Evolutionary conservation across 1,139 yeast genomes (phyloP).

Genomic region (Yamadazyma pseudoaaseri): DNA sequence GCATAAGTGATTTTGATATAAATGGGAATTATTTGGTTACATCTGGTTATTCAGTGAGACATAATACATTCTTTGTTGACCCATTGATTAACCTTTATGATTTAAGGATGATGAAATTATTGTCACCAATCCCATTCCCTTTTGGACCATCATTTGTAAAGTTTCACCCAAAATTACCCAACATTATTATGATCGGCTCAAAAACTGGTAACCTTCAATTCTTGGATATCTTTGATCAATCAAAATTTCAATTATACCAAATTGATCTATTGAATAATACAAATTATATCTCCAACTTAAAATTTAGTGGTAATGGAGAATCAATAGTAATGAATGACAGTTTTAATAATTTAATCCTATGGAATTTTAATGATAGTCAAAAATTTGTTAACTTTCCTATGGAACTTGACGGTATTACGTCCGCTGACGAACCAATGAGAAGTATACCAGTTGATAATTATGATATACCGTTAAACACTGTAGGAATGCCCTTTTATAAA

Average conservation of each 20-base stretch:
- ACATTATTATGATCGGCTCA: slow-evolving; percentile 73
- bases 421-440: slow-evolving; percentile 22
- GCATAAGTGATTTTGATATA: slow-evolving; percentile 74
- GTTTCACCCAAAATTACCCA: slow-evolving; percentile 84
- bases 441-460: slow-evolving; percentile 26
- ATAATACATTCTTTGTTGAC: slow-evolving; percentile 46
- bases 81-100: slow-evolving; percentile 86
- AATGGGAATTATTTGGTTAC: slow-evolving; percentile 76
- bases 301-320: slow-evolving; percentile 80
- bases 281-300: slow-evolving; percentile 51
- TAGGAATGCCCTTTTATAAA: slow-evolving; percentile 88
- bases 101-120: slow-evolving; percentile 66
- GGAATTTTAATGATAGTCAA: slow-evolving; percentile 54
- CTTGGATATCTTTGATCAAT: slow-evolving; percentile 78
- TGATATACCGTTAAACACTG: slow-evolving; percentile 57
- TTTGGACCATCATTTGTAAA: slow-evolving; percentile 86
- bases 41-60: slow-evolving; percentile 73
- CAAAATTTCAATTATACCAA: slow-evolving; percentile 59
- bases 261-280: slow-evolving; percentile 45
- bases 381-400: slow-evolving; percentile 48
- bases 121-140: slow-evolving; percentile 84
- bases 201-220: slow-evolving; percentile 80
- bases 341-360: slow-evolving; percentile 65
- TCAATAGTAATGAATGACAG: slow-evolving; percentile 69
- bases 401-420: slow-evolving; percentile 50